Base-by-base conservation (phyloP, 78 protist genomes). In the Dictyostelium citrinum region DNA sequence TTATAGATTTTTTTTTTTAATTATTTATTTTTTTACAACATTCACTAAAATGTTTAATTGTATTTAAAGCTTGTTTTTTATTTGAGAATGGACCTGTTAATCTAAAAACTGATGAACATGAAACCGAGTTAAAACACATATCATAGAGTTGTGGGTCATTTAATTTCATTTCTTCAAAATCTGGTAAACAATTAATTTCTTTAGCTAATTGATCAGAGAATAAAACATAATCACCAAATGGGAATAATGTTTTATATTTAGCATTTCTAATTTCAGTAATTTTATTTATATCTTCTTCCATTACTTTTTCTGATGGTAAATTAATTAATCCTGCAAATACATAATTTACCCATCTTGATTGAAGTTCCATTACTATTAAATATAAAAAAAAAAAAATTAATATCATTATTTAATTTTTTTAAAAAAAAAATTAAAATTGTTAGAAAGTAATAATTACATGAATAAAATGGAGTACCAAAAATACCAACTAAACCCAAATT, bases 131-230 rank as follows among this genome's bases (percentile, higher is more conserved):
- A 1, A 8, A 68, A 29, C 35, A 31, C 39, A 31, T 29, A 5
- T 68, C 43, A n/a, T 37, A 74, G 1, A 74, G 55, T 7, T 74
- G 58, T 6, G 45, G 80, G 5, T 74, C 1, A 9, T 74, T n/a
- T 37, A 33, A 33, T 22, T 39, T 74, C 51, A 74, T 74, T 74
- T 74, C 58, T 5, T 74, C 80, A 74, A 74, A 74, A 74, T 74
- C 31, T 22, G 80, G 80, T 22, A 74, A 39, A 22, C 39, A 37
- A 12, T 31, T 31, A 7, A 39, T 39, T 74, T 74, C 37, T 74
- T 74, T 33, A 4, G 80, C 80, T 2, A 74, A 39, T 27, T 74
- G 43, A 74, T 74, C 80, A 37, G 35, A 74, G 9, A 27, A 37
- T 5, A 39, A 11, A 74, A 74, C 80, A 74, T 22, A 37, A 22